Percentiles rank a stretch among this genome's conserved stretches.
Conservation (phyloP, 78 protist species). For the Protostelium mycophagum region DNA sequence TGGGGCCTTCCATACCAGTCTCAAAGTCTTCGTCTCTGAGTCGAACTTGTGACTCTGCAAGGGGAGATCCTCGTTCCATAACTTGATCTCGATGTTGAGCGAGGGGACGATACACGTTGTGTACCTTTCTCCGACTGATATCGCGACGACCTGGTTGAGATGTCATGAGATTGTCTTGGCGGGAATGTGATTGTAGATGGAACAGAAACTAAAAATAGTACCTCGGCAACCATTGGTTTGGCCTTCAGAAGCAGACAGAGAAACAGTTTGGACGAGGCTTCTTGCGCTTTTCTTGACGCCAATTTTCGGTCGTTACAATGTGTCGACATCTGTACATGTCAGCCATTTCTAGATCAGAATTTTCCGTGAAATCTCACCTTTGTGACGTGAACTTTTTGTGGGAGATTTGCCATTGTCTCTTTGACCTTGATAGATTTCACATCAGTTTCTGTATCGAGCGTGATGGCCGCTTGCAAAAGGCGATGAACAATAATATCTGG, state of each 20-base stretch:
- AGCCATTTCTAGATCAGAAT: slow-evolving; percentile 17
- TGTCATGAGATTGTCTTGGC: too few relatives aligned
- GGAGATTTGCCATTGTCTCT: neutral
- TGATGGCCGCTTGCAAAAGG: slow-evolving; percentile 52
- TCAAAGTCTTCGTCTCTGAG: neutral
- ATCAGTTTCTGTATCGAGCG: neutral
- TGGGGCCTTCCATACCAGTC: neutral
- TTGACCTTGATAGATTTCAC: neutral
- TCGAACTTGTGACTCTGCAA: neutral
- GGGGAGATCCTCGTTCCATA: neutral
- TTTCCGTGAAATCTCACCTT: neutral
- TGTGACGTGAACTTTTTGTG: slow-evolving; percentile 14
- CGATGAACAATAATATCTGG: slow-evolving; percentile 92
- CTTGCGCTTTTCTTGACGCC: slow-evolving; percentile 65
- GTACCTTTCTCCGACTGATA: neutral
- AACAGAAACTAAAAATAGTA: too few relatives aligned
- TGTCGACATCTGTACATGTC: slow-evolving; percentile 4
- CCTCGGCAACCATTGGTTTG: neutral
- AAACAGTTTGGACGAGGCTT: slow-evolving; percentile 38
- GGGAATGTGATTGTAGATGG: too few relatives aligned
- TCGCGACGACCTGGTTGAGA: too few relatives aligned
- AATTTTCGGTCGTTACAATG: slow-evolving; percentile 69
- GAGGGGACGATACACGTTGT: neutral
- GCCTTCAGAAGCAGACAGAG: slow-evolving; percentile 37
- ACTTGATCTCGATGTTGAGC: neutral